Conservation (phyloP, 106 monocot species). For the Posidonia australis region DNA sequence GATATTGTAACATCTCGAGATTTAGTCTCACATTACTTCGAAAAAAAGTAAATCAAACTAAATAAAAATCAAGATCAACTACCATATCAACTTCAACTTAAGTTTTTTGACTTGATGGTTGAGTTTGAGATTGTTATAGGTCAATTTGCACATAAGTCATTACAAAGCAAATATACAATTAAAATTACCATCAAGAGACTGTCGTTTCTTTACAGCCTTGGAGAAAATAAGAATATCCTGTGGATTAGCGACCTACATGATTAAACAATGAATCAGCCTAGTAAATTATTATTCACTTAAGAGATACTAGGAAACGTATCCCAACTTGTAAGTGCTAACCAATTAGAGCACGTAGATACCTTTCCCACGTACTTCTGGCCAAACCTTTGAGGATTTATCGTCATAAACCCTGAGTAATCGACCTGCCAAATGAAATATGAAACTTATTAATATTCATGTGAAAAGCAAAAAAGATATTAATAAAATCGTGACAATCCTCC, state of each 20-base stretch:
- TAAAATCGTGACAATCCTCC: neutral
- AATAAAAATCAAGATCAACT: too few relatives aligned
- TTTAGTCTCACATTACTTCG: too few relatives aligned
- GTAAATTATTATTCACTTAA: neutral
- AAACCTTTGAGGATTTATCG: conserved; percentile 98
- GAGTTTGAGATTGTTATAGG: too few relatives aligned
- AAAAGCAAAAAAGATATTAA: neutral
- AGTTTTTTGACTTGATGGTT: too few relatives aligned
- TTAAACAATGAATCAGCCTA: neutral
- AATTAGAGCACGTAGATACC: conserved; percentile 25
- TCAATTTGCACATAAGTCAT: too few relatives aligned
- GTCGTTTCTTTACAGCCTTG: conserved; percentile 87
- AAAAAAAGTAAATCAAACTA: too few relatives aligned
- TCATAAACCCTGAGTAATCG: conserved; percentile 98
- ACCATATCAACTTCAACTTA: too few relatives aligned
- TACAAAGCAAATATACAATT: neutral
- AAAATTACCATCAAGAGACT: conserved; percentile 50
- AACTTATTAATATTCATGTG: neutral
- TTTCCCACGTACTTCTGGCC: conserved; percentile 99
- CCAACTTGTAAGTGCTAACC: neutral
- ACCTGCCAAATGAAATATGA: conserved; percentile 39
- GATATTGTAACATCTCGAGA: too few relatives aligned
- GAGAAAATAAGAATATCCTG: conserved; percentile 99
- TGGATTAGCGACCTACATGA: conserved; percentile 86
- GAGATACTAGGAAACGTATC: neutral